These are phyloP conservation scores for Agaricus sinodeliciosus DNA, from an alignment of 768 basidiomycete genomes.

Conservation along the genomic window DNA sequence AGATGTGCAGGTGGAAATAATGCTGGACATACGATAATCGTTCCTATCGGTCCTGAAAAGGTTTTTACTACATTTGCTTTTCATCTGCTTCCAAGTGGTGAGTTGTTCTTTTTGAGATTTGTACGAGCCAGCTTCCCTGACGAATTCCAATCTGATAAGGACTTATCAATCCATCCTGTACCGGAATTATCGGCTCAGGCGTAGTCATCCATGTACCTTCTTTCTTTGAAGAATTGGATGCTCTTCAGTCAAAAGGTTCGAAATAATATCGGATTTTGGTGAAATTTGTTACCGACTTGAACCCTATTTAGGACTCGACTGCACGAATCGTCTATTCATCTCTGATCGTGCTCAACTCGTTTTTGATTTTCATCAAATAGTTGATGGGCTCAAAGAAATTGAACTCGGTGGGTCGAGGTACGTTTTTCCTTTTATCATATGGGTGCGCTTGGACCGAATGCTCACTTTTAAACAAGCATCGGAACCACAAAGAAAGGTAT, in stretches of 20 bases:
- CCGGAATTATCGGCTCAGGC: conserved; percentile 85
- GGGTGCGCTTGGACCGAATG: conserved; percentile 1
- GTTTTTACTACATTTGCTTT: conserved; percentile 77
- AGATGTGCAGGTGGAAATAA: conserved; percentile 98
- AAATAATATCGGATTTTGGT: background rate
- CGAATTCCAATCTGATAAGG: conserved; percentile 32
- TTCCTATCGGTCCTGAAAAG: conserved; percentile 60
- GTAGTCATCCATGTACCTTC: conserved; percentile 96
- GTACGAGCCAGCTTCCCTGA: background rate
- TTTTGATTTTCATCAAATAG: conserved; percentile 99
- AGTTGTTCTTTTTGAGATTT: conserved; percentile 16
- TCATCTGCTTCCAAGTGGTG: conserved; percentile 91
- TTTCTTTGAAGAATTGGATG: conserved; percentile 90
- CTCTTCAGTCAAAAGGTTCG: conserved; percentile 75
- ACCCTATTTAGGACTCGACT: conserved; percentile 63
- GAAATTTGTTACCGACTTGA: background rate
- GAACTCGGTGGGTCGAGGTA: conserved; percentile 89
- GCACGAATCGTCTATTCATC: conserved; percentile 78
- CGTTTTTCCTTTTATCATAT: background rate
- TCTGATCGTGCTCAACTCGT: conserved; percentile 97
- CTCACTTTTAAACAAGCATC: conserved; percentile 46
- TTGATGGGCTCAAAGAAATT: conserved; percentile 96
- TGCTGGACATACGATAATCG: conserved; percentile 97
- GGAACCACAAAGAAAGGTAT: conserved; percentile 98
- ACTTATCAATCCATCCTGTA: conserved; percentile 79